Evolutionary conservation across 805 yeast species (phyloP).

Genomic region (Pichia cabralensis): DNA sequence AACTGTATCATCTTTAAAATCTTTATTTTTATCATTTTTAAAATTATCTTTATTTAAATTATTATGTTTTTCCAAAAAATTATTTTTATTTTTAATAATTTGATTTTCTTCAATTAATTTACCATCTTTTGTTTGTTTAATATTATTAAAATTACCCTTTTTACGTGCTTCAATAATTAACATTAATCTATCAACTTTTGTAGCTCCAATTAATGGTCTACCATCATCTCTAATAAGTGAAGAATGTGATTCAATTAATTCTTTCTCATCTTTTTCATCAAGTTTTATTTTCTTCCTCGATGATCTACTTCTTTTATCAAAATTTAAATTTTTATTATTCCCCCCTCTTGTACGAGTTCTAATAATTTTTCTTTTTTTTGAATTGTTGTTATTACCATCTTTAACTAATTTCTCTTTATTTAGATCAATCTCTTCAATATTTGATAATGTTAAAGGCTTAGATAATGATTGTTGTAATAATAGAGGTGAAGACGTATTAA

Average conservation of each 20-base stretch:
- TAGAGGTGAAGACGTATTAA: no score
- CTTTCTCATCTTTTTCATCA: background rate
- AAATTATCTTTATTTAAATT: slow-evolving; percentile 29
- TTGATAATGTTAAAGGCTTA: no score
- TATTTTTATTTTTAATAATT: no score
- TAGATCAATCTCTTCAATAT: no score
- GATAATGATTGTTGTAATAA: no score
- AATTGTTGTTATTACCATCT: no score
- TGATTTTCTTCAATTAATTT: slow-evolving; percentile 33
- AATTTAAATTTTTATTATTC: no score
- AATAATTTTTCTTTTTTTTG: no score
- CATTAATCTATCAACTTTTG: slow-evolving; percentile 88
- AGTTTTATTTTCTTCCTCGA: background rate
- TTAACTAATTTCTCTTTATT: no score
- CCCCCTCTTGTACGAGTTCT: no score
- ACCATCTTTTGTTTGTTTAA: slow-evolving; percentile 61
- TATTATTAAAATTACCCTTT: slow-evolving; percentile 57
- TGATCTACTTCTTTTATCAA: no score
- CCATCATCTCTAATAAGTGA: slow-evolving; percentile 46
- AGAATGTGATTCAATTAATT: background rate
- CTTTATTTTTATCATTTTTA: slow-evolving; percentile 11
- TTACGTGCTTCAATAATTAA: slow-evolving; percentile 82
- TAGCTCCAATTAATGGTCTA: slow-evolving; percentile 69
- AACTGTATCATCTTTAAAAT: no score
- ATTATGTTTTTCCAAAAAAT: background rate